These are phyloP conservation scores for Lepidium africanum DNA, from an alignment of 345 rosid species.

Conservation along the genomic window DNA sequence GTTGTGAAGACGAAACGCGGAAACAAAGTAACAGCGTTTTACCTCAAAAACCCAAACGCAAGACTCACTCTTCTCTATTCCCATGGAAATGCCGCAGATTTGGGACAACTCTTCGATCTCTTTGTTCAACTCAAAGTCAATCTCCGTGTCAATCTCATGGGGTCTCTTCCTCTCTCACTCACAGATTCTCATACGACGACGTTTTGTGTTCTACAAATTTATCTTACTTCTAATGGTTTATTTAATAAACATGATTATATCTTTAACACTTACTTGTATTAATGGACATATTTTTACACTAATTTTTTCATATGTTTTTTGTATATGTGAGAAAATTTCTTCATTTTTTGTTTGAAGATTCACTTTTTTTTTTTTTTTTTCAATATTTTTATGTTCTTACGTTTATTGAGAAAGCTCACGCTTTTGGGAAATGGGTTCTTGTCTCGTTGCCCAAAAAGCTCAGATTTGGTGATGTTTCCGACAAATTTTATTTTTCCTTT, in stretches of 20 bases:
- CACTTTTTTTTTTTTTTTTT: no score
- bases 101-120: constrained; percentile 98
- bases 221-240: background rate
- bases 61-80: constrained; percentile 92
- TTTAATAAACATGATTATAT: no score
- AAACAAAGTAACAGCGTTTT: constrained; percentile 84
- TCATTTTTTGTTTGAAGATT: background rate
- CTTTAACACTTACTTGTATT: no score
- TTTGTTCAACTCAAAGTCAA: constrained; percentile 94
- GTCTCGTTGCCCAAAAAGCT: constrained; percentile 29
- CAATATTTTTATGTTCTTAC: background rate
- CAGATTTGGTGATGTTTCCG: constrained; percentile 29
- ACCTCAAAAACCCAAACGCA: constrained; percentile 74
- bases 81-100: constrained; percentile 99
- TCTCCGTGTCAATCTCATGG: constrained; percentile 94
- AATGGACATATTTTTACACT: background rate
- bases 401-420: constrained; percentile 25
- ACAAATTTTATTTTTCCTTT: constrained; percentile 4
- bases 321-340: background rate
- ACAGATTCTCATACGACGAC: background rate
- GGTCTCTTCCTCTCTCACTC: constrained; percentile 41
- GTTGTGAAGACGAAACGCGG: constrained; percentile 66
- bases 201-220: background rate
- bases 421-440: constrained; percentile 27
- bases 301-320: background rate